A percentile compares a stretch with the other conserved stretches of the same genome.
These are phyloP conservation scores for Suillus discolor DNA, from an alignment of 768 basidiomycete genomes.

Conservation along the genomic window DNA sequence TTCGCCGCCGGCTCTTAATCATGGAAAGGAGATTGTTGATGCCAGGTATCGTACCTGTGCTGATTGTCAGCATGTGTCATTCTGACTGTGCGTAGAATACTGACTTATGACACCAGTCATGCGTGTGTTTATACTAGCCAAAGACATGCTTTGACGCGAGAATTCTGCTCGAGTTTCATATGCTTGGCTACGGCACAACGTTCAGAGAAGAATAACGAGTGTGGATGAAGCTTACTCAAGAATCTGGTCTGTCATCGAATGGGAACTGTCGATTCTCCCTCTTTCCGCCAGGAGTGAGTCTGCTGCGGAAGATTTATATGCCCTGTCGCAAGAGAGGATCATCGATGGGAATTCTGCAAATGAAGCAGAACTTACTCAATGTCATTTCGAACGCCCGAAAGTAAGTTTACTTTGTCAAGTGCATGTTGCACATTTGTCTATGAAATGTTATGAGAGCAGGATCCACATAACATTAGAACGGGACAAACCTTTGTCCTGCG, in stretches of 20 bases:
- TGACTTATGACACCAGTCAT: slow-evolving; percentile 83
- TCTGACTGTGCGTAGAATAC: slow-evolving; percentile 22
- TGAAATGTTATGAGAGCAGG: slow-evolving; percentile 6
- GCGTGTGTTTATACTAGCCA: slow-evolving; percentile 80
- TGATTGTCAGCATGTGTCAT: slow-evolving; percentile 6
- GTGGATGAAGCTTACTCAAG: slow-evolving; percentile 62
- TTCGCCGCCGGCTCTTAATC: slow-evolving; percentile 88
- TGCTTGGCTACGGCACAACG: slow-evolving; percentile 69
- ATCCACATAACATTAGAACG: neutral
- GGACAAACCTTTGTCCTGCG: slow-evolving; percentile 74
- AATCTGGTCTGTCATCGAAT: slow-evolving; percentile 92
- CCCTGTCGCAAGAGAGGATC: slow-evolving; percentile 44
- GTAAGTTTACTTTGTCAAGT: slow-evolving; percentile 82
- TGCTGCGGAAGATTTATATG: slow-evolving; percentile 87
- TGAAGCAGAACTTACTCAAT: slow-evolving; percentile 69
- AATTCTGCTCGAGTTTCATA: slow-evolving; percentile 97
- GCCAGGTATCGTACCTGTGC: slow-evolving; percentile 85
- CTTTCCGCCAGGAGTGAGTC: slow-evolving; percentile 90
- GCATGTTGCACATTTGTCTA: slow-evolving; percentile 83
- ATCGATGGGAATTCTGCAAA: neutral
- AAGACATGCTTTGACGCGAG: slow-evolving; percentile 71
- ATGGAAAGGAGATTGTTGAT: slow-evolving; percentile 88
- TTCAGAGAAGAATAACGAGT: neutral
- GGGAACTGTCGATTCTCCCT: slow-evolving; percentile 87
- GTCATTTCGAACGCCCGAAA: slow-evolving; percentile 91